Conservation (phyloP, 2,329 filamentous ascomycete genomes). For the Leptographium lundbergii region DNA sequence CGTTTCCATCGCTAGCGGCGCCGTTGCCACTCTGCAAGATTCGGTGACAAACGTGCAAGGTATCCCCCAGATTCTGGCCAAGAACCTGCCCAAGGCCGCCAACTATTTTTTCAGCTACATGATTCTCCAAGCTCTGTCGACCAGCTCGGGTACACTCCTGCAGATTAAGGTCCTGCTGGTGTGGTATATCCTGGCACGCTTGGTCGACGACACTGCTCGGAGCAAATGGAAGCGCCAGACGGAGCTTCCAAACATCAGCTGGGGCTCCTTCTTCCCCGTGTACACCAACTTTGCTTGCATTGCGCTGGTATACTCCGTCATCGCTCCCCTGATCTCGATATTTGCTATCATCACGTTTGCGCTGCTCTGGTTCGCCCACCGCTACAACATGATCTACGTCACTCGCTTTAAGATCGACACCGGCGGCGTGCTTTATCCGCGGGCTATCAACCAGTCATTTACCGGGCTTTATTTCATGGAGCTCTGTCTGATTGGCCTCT, state of each 20-base stretch:
- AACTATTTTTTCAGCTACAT: constrained; percentile 99
- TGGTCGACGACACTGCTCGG: constrained; percentile 69
- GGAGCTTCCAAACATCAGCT: constrained; percentile 61
- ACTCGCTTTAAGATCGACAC: constrained; percentile 83
- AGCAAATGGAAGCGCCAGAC: constrained; percentile 83
- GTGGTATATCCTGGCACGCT: constrained; percentile 70
- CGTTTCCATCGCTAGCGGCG: constrained; percentile 68
- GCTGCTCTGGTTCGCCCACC: constrained; percentile 85
- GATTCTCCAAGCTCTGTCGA: constrained; percentile 84
- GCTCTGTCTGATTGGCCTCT: constrained; percentile 75
- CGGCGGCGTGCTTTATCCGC: constrained; percentile 80
- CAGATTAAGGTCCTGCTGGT: constrained; percentile 68
- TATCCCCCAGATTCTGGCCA: constrained; percentile 59
- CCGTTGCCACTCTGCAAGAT: constrained; percentile 49
- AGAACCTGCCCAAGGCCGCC: constrained; percentile 70
- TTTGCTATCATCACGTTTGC: constrained; percentile 90
- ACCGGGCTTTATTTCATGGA: constrained; percentile 94
- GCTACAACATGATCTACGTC: constrained; percentile 96
- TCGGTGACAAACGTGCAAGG: constrained; percentile 45
- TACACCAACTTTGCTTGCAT: constrained; percentile 97
- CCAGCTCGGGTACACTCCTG: constrained; percentile 76
- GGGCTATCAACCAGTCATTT: constrained; percentile 90
- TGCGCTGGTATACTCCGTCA: constrained; percentile 74
- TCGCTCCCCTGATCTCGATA: constrained; percentile 79
- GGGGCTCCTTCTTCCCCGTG: constrained; percentile 90